These are phyloP conservation scores for Omphalea diandra DNA, from an alignment of 441 rosid genomes.

Conservation along the genomic window DNA sequence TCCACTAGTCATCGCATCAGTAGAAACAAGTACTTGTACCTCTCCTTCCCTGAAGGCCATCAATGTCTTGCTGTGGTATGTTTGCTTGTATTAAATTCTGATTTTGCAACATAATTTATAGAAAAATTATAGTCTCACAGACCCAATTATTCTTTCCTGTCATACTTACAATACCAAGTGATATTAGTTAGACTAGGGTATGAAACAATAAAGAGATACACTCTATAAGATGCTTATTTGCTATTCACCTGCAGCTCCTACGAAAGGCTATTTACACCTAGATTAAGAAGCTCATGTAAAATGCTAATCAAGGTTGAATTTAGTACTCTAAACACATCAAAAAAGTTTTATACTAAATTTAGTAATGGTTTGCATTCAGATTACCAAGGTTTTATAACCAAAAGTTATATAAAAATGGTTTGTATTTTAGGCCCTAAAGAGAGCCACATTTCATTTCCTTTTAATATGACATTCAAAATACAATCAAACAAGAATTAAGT, in stretches of 20 bases:
- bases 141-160: neutral
- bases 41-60: conserved; percentile 78
- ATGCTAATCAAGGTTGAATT: neutral
- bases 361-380: too few species aligned
- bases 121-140: too few species aligned
- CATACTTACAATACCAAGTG: neutral
- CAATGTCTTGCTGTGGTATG: conserved; percentile 73
- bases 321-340: neutral
- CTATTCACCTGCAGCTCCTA: neutral
- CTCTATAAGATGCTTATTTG: neutral
- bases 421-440: neutral
- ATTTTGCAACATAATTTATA: conserved; percentile 2
- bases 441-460: neutral
- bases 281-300: neutral
- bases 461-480: neutral
- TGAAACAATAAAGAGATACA: neutral
- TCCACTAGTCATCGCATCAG: conserved; percentile 97
- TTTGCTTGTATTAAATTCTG: conserved; percentile 17
- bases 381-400: neutral
- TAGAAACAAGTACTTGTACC: conserved; percentile 85
- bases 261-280: neutral
- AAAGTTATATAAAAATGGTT: neutral
- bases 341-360: too few species aligned
- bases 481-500: neutral
- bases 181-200: neutral